Evolutionary conservation across 2,329 filamentous ascomycete genomes (phyloP), one percentile per base, ranked within the genome.

Genomic region (Fusarium piperis): DNA sequence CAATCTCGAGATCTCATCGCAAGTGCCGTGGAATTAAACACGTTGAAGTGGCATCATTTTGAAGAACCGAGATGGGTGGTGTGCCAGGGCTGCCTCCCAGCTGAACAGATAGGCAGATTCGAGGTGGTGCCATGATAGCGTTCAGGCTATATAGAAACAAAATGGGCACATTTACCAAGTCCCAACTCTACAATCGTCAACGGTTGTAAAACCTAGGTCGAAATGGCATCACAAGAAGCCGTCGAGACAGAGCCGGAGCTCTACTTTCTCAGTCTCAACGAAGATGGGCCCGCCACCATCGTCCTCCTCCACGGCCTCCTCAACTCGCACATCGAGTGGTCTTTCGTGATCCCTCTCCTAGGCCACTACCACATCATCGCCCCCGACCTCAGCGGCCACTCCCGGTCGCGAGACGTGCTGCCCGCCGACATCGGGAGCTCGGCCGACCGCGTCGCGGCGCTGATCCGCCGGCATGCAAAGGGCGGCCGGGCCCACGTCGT

Each of bases 371-470:
- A 83, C 67, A 74, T 85, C 13, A 76, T 85, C 10, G 64, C 81
- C 5, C 78, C 80, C 32, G 82, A 84, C 67, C 71, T 84, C 10
- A 81, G 81, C 5, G 77, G 78, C 10, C 83, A 85, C 70, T 83
- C 81, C n/a, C 65, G 72, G 20, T 83, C 81, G 33, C 69, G 73
- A 9, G 71, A 76, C 67, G 64, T 83, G 32, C 62, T 71, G 13
- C 79, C 80, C 8, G 79, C 78, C 30, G 77, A 79, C 6, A 76
- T 82, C 41, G 66, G 65, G 10, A 69, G 76, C 26, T 74, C 76
- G 20, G 79, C 81, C 41, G 75, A 79, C 30, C 76, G 74, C 15
- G 74, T 85, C 16, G 79, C 82, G 11, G 59, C 71, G 2, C 73
- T 84, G 58, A 82, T 85, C 59, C 77, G 74, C 11, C 61, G 67